Evolutionary conservation across 2,329 filamentous ascomycete genomes (phyloP).

Genomic region (Pyricularia grisea): DNA sequence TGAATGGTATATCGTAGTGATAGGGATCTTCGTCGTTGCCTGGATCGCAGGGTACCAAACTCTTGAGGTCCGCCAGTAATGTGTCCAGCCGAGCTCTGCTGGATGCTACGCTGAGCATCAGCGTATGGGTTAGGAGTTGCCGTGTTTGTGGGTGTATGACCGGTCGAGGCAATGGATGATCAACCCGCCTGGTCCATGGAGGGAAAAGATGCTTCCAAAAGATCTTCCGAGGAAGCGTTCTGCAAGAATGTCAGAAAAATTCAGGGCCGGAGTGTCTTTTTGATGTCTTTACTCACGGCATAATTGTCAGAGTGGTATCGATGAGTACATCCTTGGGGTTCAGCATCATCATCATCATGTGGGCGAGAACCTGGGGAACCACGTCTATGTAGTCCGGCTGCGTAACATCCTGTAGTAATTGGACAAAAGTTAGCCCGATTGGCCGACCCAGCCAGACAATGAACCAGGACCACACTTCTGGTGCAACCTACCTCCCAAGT

Average conservation of each 20-base stretch:
- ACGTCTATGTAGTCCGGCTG: slow-evolving; percentile 24
- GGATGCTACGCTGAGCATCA: slow-evolving; percentile 46
- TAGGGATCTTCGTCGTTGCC: slow-evolving; percentile 38
- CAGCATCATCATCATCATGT: slow-evolving; percentile 2
- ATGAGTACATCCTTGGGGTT: background rate
- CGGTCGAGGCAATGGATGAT: slow-evolving; percentile 23
- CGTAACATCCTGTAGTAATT: slow-evolving; percentile 23
- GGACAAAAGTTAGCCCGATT: slow-evolving; percentile 2
- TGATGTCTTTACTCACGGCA: background rate
- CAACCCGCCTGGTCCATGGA: slow-evolving; percentile 21
- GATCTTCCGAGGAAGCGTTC: slow-evolving; percentile 33
- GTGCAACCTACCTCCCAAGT: slow-evolving; percentile 19
- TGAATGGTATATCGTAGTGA: slow-evolving; percentile 48
- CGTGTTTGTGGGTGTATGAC: slow-evolving; percentile 47
- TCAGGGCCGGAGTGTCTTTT: background rate
- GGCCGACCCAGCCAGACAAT: slow-evolving; percentile 13
- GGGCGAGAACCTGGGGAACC: slow-evolving; percentile 11
- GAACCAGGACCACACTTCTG: slow-evolving; percentile 1
- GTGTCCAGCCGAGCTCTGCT: slow-evolving; percentile 35
- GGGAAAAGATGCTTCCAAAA: slow-evolving; percentile 62
- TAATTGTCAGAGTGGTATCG: background rate
- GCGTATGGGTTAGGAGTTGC: slow-evolving; percentile 48
- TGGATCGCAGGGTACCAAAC: slow-evolving; percentile 38
- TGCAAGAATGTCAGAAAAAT: slow-evolving; percentile 5
- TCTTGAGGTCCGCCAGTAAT: slow-evolving; percentile 41